A percentile compares a stretch with the other conserved stretches of the same genome.
Evolutionary conservation across 1,284 basidiomycete genomes (phyloP).

Genomic region (Naganishia liquefaciens): DNA sequence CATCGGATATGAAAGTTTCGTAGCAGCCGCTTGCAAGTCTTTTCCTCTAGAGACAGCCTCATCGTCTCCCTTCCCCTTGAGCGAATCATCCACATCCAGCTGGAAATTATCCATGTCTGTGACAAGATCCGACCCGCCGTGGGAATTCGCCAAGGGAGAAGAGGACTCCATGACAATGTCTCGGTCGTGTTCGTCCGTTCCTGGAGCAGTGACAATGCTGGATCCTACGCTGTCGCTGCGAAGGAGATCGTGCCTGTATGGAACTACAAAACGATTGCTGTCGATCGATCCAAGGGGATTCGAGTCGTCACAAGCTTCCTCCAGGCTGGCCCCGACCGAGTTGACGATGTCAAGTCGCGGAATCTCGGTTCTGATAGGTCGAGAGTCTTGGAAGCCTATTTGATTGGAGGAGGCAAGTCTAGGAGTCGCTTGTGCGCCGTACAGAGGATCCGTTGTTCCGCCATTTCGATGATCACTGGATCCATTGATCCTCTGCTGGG

Average conservation of each 20-base stretch:
- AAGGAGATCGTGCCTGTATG: not conserved
- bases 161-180: slow-evolving; percentile 18
- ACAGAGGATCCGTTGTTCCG: too few species aligned
- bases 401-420: too few species aligned
- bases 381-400: not conserved
- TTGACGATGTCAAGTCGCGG: not conserved
- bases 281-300: not conserved
- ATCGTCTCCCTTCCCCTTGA: too few species aligned
- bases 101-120: slow-evolving; percentile 7
- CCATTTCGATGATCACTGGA: too few species aligned
- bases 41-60: too few species aligned
- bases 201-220: not conserved
- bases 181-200: not conserved
- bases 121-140: not conserved
- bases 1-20: too few species aligned
- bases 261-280: not conserved
- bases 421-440: too few species aligned
- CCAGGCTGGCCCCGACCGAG: too few species aligned
- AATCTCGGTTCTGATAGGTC: slow-evolving; percentile 7
- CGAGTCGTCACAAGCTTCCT: too few species aligned
- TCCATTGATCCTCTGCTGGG: too few species aligned
- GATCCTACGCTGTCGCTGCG: not conserved
- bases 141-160: not conserved
- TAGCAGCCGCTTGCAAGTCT: too few species aligned
- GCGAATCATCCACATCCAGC: not conserved